These are phyloP conservation scores for Amauroascus niger DNA, from an alignment of 2,329 filamentous ascomycete genomes.

Conservation along the genomic window DNA sequence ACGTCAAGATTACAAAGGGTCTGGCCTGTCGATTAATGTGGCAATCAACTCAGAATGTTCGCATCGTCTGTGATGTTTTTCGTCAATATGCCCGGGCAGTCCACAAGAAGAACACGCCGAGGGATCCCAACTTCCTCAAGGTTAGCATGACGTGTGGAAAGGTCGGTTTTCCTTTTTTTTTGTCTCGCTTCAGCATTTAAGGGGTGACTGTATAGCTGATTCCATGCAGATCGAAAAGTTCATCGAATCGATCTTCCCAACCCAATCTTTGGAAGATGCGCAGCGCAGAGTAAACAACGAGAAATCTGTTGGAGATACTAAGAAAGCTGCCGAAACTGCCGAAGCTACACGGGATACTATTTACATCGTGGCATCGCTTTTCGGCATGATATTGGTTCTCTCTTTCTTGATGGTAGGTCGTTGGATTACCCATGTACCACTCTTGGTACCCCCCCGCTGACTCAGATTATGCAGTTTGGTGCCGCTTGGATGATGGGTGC, in stretches of 20 bases:
- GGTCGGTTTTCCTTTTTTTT: conserved; percentile 42
- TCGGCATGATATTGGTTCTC: conserved; percentile 60
- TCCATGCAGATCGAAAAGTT: conserved; percentile 72
- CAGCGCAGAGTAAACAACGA: conserved; percentile 39
- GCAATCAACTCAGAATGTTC: conserved; percentile 83
- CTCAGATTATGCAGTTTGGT: conserved; percentile 49
- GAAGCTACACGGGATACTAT: conserved; percentile 44
- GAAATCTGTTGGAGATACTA: conserved; percentile 47
- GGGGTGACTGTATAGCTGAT: conserved; percentile 10
- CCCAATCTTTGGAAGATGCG: conserved; percentile 58
- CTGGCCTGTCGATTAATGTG: conserved; percentile 86
- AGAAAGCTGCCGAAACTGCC: conserved; percentile 40
- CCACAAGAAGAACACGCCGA: conserved; percentile 85
- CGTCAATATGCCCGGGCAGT: conserved; percentile 67
- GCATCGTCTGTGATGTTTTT: conserved; percentile 72
- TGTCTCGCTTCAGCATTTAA: neutral
- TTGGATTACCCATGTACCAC: conserved; percentile 6
- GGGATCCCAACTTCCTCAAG: conserved; percentile 82
- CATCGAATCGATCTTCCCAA: conserved; percentile 86
- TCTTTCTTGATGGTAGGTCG: conserved; percentile 67
- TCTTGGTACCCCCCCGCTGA: conserved; percentile 3
- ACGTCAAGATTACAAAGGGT: conserved; percentile 95
- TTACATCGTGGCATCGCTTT: conserved; percentile 42
- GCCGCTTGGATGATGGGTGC: conserved; percentile 72
- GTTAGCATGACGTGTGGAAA: conserved; percentile 86